Percentiles rank a stretch among this genome's conserved stretches.
Conservation (phyloP, 805 yeast genomes). For the Ogataea paraovalis region DNA sequence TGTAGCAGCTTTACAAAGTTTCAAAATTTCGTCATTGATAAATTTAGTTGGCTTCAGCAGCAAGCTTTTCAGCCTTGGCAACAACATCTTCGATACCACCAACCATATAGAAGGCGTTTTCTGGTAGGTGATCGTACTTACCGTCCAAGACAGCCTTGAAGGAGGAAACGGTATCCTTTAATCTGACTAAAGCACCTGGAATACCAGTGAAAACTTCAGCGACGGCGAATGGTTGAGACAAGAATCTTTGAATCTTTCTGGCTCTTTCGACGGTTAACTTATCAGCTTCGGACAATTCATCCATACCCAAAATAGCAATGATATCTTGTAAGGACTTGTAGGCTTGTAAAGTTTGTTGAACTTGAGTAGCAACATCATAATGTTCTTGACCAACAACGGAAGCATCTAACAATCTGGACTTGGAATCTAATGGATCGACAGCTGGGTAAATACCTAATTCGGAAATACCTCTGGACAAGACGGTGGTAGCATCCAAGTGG, state of each 20-base stretch:
- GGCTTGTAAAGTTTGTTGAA: conserved; percentile 98
- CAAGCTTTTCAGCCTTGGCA: conserved; percentile 98
- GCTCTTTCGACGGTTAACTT: conserved; percentile 99
- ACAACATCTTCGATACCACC: conserved; percentile 99
- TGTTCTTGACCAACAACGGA: conserved; percentile 98
- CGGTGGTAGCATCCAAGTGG: conserved; percentile 99
- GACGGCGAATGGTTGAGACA: conserved; percentile 99
- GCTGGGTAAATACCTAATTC: conserved; percentile 99
- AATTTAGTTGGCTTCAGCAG: conserved; percentile 76
- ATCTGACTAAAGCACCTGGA: conserved; percentile 94
- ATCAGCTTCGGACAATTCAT: conserved; percentile 97
- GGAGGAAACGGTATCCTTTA: conserved; percentile 89
- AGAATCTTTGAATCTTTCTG: conserved; percentile 99
- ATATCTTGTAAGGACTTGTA: conserved; percentile 99
- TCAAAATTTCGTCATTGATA: not conserved
- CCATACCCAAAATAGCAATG: conserved; percentile 99
- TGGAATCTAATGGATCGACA: conserved; percentile 99
- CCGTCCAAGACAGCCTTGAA: conserved; percentile 98
- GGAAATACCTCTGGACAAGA: conserved; percentile 98
- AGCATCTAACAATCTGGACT: conserved; percentile 96
- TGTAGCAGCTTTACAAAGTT: too few species aligned
- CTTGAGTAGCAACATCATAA: conserved; percentile 90
- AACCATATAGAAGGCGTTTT: conserved; percentile 99
- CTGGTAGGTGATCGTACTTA: conserved; percentile 98
- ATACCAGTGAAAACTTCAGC: conserved; percentile 99